Base-by-base conservation (phyloP, 108 stramenopile species). In the Skeletonema tropicum region DNA sequence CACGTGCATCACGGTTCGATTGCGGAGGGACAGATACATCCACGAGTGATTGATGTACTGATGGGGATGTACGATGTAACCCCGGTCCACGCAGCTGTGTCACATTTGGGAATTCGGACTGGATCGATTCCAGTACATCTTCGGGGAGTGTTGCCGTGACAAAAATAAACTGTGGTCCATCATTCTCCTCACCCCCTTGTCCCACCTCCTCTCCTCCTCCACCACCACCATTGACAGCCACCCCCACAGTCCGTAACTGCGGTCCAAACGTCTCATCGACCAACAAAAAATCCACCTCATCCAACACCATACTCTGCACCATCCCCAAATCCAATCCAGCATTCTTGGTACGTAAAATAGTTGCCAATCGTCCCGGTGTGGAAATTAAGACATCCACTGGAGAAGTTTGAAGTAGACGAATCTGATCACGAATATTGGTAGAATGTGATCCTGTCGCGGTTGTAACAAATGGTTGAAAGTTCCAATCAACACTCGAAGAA, bases 241-340 rank as follows among this genome's bases (percentile, higher is more conserved):
- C 93, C 4, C 95, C 95, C 29, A 98, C 89, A 33, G 96, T 93
- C 0, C 89, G 77, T 42, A 98, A 75, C 75, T 96, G 93, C 30
- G 91, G 91, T 15, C 93, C 93, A 86, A 97, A 97, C 0, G 95
- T 95, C 15, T 88, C 85, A 76, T 93, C 91, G 25, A 94, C 83
- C 88, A 96, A 75, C 42, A 98, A 74, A 58, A 97, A 88, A 80
- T 98, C 98, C 31, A 97, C 97, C 86, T 98, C 97, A 77, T 97
- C 97, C 72, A 96, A 68, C 2, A 98, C 96, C 21, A 97, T 70
- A 45, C 80, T 62, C 48, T 88, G 86, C 15, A 94, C 69, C 25
- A 77, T 70, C 23, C 71, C 78, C 60, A 94, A 46, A 78, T 92
- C 89, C 67, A 92, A 70, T 52, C 88, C 88, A 13, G 93, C 72